A percentile compares a stretch with the other conserved stretches of the same genome.
phyloP scores from a whole-genome alignment of 805 yeast genomes.

The Ogataea corticis region DNA sequence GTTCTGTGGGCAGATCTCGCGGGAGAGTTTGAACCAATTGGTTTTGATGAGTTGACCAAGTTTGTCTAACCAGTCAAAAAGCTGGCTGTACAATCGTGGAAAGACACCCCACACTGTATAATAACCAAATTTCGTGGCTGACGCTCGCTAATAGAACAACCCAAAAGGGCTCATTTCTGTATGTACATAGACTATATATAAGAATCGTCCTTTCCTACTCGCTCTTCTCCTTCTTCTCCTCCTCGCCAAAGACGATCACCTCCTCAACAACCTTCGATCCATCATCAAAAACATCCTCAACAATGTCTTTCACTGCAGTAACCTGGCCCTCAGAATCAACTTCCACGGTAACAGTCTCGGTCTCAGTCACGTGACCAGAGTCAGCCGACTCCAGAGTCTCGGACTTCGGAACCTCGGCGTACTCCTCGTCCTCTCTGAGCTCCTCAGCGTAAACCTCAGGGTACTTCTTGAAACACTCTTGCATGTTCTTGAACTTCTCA shows the following conservation, averaged over 20 bases:
- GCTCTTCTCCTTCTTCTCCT: not conserved
- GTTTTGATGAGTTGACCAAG: constrained; percentile 33
- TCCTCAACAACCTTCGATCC: constrained; percentile 13
- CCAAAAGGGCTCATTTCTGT: too few relatives aligned
- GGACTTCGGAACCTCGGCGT: constrained; percentile 26
- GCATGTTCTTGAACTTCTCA: constrained; percentile 88
- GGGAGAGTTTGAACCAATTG: constrained; percentile 43
- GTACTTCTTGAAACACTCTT: constrained; percentile 85
- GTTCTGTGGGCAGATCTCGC: constrained; percentile 46
- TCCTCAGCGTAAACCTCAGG: constrained; percentile 96
- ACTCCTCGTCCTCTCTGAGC: constrained; percentile 73
- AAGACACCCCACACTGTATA: too few relatives aligned
- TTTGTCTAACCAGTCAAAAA: constrained; percentile 1
- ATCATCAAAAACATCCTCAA: constrained; percentile 16
- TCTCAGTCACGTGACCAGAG: constrained; percentile 17
- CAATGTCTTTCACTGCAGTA: constrained; percentile 10
- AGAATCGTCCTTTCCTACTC: not conserved
- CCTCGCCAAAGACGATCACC: constrained; percentile 1
- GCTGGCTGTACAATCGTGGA: too few relatives aligned
- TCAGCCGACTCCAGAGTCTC: constrained; percentile 20
- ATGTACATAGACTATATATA: not conserved
- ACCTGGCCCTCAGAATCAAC: not conserved
- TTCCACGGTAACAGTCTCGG: constrained; percentile 1
- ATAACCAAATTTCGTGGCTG: too few relatives aligned
- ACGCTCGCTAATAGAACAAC: not conserved